phyloP scores from a whole-genome alignment of 2,329 filamentous ascomycete species.

The Cytospora schulzeri region DNA sequence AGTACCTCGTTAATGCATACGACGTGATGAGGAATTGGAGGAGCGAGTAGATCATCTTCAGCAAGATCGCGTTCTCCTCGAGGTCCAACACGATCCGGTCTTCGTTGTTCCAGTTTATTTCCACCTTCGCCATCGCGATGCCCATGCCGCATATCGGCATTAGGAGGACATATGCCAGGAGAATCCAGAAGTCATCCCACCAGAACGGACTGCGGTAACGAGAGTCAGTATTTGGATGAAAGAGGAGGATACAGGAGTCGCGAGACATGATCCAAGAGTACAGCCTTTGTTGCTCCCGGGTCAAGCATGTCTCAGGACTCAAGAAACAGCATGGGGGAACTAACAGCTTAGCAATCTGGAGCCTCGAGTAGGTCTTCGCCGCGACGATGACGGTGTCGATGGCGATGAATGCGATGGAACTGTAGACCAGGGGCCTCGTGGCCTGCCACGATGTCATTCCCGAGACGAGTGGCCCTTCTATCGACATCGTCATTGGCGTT shows the following conservation, averaged over 20 bases:
- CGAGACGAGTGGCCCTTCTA: slow-evolving; percentile 19
- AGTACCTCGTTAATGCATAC: slow-evolving; percentile 22
- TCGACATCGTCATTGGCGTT: not conserved
- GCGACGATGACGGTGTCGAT: slow-evolving; percentile 24
- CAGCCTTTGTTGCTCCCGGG: no score
- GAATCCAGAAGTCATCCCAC: slow-evolving; percentile 28
- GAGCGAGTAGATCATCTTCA: slow-evolving; percentile 22
- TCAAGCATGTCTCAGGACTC: no score
- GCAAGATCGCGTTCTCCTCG: slow-evolving; percentile 21
- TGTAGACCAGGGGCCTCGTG: slow-evolving; percentile 20
- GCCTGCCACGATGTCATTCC: slow-evolving; percentile 18
- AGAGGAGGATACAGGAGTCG: no score
- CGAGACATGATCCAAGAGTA: no score
- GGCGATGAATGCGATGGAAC: slow-evolving; percentile 12
- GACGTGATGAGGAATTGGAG: slow-evolving; percentile 20
- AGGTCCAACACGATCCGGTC: slow-evolving; percentile 21
- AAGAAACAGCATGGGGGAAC: no score
- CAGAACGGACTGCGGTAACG: no score
- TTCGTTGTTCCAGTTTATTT: slow-evolving; percentile 17
- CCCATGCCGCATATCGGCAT: slow-evolving; percentile 24
- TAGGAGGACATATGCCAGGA: slow-evolving; percentile 18
- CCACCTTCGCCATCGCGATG: slow-evolving; percentile 16
- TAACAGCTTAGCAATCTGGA: slow-evolving; percentile 18
- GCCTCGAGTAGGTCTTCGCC: slow-evolving; percentile 23
- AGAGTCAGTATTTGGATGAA: no score